Evolutionary conservation across 495 filamentous ascomycete genomes (phyloP).

Genomic region (Haplographium delicatum): DNA sequence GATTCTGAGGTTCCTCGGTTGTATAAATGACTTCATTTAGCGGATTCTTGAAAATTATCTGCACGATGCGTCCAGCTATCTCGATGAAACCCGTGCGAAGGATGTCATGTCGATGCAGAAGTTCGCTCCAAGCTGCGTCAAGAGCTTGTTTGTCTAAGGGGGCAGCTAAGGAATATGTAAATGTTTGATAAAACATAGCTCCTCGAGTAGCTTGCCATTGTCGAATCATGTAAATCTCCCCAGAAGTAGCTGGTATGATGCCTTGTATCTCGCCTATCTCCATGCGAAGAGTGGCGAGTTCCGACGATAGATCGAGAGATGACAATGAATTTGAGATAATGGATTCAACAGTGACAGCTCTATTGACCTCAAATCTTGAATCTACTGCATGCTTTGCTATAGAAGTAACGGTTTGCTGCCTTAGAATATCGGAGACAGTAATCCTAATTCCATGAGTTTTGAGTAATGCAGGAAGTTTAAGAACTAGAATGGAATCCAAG

Average conservation of each 20-base stretch:
- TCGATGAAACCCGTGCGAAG: slow-evolving; percentile 43
- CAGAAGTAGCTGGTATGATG: slow-evolving; percentile 50
- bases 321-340: slow-evolving; percentile 31
- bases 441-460: slow-evolving; percentile 53
- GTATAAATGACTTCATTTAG: slow-evolving; percentile 15
- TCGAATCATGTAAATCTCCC: slow-evolving; percentile 55
- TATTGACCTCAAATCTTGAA: slow-evolving; percentile 8
- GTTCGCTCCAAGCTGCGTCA: slow-evolving; percentile 45
- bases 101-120: slow-evolving; percentile 43
- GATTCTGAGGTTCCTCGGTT: neutral
- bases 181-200: slow-evolving; percentile 50
- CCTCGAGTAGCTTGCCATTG: slow-evolving; percentile 51
- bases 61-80: slow-evolving; percentile 15
- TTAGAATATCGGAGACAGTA: slow-evolving; percentile 60
- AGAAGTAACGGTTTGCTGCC: slow-evolving; percentile 53
- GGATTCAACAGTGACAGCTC: slow-evolving; percentile 23
- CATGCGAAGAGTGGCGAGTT: slow-evolving; percentile 22
- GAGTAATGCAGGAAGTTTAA: slow-evolving; percentile 63
- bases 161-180: slow-evolving; percentile 39
- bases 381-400: slow-evolving; percentile 37
- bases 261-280: slow-evolving; percentile 37
- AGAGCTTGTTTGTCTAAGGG: slow-evolving; percentile 32
- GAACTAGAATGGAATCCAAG: slow-evolving; percentile 85
- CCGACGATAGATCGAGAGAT: slow-evolving; percentile 23
- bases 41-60: slow-evolving; percentile 32